Conservation (phyloP, 208 protist genomes). For the Tetramitus jugosus region DNA sequence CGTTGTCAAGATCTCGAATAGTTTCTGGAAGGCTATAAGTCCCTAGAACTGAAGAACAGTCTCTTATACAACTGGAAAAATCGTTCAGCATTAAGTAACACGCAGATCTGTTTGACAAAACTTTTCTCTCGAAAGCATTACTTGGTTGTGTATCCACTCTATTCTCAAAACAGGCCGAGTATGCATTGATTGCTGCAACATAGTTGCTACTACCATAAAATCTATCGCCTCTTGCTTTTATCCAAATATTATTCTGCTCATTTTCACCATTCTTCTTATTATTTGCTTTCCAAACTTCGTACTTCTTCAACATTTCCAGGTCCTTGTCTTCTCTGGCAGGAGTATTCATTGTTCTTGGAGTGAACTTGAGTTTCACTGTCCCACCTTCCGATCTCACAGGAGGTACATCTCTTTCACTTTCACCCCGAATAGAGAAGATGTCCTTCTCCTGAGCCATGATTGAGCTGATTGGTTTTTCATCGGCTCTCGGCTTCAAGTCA, state of each 20-base stretch:
- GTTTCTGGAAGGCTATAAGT: too few species aligned
- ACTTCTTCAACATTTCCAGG: background rate
- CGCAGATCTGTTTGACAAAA: background rate
- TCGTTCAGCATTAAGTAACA: slow-evolving; percentile 1
- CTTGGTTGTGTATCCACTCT: too few species aligned
- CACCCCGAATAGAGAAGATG: too few species aligned
- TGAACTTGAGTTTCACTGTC: background rate
- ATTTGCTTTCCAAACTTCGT: background rate
- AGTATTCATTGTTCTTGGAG: background rate
- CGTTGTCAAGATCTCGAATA: too few species aligned
- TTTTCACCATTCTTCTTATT: background rate
- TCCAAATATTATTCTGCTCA: background rate
- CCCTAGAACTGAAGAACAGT: too few species aligned
- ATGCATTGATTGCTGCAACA: background rate
- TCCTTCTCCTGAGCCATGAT: background rate
- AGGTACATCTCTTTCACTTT: too few species aligned
- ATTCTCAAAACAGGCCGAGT: background rate
- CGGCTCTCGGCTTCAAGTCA: background rate
- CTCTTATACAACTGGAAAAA: background rate
- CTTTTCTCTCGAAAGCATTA: too few species aligned
- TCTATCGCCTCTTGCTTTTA: background rate
- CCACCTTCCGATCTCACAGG: background rate
- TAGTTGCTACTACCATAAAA: background rate
- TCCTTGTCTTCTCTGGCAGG: slow-evolving; percentile 16
- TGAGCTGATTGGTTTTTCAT: background rate